Evolutionary conservation across 371 early-diverging fungal genomes (phyloP).

Genomic region (Zychaea mexicana): DNA sequence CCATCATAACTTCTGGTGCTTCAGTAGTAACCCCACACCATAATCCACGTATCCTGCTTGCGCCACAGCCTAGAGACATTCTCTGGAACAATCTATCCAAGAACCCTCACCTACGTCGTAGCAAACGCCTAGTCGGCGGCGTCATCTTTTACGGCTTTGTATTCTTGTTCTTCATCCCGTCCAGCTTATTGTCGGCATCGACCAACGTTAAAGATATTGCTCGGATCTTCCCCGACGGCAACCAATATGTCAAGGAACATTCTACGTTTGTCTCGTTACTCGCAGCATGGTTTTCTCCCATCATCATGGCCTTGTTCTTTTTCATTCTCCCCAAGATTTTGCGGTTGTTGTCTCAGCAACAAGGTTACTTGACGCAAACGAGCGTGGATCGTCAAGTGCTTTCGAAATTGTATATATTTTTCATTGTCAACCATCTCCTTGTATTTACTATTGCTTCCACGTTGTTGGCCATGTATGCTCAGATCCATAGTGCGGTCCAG

Average conservation of each 20-base stretch:
- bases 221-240: constrained; percentile 51
- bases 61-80: constrained; percentile 80
- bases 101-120: constrained; percentile 53
- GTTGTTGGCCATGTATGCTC: constrained; percentile 50
- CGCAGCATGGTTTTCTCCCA: constrained; percentile 71
- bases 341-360: constrained; percentile 68
- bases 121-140: constrained; percentile 60
- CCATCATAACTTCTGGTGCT: background rate
- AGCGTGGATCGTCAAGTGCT: constrained; percentile 77
- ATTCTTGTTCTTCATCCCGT: constrained; percentile 71
- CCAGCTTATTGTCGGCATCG: constrained; percentile 62
- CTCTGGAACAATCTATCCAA: constrained; percentile 79
- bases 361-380: constrained; percentile 77
- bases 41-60: constrained; percentile 40
- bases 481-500: constrained; percentile 41
- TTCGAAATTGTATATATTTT: constrained; percentile 80
- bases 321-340: constrained; percentile 71
- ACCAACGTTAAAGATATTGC: constrained; percentile 60
- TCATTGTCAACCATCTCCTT: constrained; percentile 70
- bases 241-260: constrained; percentile 51
- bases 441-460: constrained; percentile 66
- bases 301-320: constrained; percentile 72
- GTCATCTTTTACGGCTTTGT: constrained; percentile 60
- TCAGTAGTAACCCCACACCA: background rate
- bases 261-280: constrained; percentile 58